These are phyloP conservation scores for Aspergillus sp. DNA, from an alignment of 2,329 filamentous ascomycete genomes.

Conservation along the genomic window DNA sequence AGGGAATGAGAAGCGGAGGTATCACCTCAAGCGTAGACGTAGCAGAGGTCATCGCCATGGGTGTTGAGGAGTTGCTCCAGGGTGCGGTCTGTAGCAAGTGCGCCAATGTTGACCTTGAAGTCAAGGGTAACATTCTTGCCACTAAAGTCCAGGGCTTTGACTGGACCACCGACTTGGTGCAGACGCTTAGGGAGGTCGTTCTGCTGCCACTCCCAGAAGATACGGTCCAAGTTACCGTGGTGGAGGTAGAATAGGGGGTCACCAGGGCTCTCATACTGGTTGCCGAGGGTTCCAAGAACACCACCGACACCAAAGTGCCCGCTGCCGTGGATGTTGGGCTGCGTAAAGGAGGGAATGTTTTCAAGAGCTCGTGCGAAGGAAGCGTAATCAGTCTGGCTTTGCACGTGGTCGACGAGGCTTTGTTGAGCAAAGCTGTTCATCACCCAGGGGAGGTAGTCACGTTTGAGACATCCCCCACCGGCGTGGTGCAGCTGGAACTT, in stretches of 20 bases:
- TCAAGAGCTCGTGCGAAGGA: constrained; percentile 16
- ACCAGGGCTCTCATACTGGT: constrained; percentile 17
- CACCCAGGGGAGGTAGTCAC: constrained; percentile 19
- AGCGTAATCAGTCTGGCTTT: constrained; percentile 17
- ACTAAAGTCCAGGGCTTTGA: constrained; percentile 23
- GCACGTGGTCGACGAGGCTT: constrained; percentile 16
- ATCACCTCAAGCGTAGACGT: constrained; percentile 2
- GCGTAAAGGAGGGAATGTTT: constrained; percentile 13
- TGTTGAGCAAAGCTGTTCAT: constrained; percentile 19
- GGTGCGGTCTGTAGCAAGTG: constrained; percentile 11
- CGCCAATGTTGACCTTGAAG: constrained; percentile 18
- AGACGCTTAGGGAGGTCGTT: constrained; percentile 30
- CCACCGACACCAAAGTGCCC: constrained; percentile 17
- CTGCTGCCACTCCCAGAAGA: constrained; percentile 36
- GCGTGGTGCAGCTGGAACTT: constrained; percentile 13
- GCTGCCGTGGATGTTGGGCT: constrained; percentile 19
- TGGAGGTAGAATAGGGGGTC: constrained; percentile 41
- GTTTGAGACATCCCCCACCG: constrained; percentile 13
- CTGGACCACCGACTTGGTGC: constrained; percentile 35
- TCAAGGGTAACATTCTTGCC: constrained; percentile 16
- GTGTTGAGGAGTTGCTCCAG: constrained; percentile 15
- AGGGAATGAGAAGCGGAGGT: background rate
- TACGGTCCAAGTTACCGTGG: constrained; percentile 37
- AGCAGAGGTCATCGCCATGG: constrained; percentile 9
- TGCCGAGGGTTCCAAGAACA: constrained; percentile 17